Evolutionary conservation across 169 alveolate species (phyloP), one percentile per base, ranked within the genome.

Genomic region (Miamiensis avidus): DNA sequence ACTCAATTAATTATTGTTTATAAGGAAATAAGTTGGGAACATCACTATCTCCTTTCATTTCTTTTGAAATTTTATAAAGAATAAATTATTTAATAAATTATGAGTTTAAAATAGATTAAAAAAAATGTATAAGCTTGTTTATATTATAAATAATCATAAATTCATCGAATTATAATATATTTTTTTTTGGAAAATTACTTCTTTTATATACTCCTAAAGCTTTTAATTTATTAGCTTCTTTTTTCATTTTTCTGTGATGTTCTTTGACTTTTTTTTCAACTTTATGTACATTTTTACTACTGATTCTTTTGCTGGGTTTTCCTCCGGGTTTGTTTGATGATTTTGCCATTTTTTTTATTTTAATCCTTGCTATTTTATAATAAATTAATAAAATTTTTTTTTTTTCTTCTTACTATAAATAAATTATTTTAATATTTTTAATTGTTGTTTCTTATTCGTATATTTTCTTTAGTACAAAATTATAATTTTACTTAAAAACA

Each of bases 201-300:
- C 85, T 89, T 34, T 91, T 88, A 30, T 85, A 82, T 1, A 89
- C 65, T 76, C 95, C 95, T 76, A 88, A 84, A 32, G 92, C 93
- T 77, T 92, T 88, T 77, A 93, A 88, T 75, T 93, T 90, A 84
- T 94, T 94, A 31, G 97, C 98, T 86, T 94, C 97, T 88, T 95
- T 95, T 72, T 95, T 91, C 89, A 94, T 86, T 88, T 93, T 95
- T 88, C 93, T 88, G 32, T 93, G 91, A 83, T 94, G 97, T 78
- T 93, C 96, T 74, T 95, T 93, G 28, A 95, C 95, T 76, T 94
- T 94, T 90, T 97, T 97, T 77, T 93, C 95, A 64, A 95, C 95
- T 89, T 96, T 93, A 83, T 93, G 88, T 85, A 91, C 91, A 88
- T 95, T 91, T 72, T 91, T 89, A 65, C 89, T 82, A 64, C 94